phyloP scores from a whole-genome alignment of 2,329 filamentous ascomycete species.

The Sporothrix globosa region DNA sequence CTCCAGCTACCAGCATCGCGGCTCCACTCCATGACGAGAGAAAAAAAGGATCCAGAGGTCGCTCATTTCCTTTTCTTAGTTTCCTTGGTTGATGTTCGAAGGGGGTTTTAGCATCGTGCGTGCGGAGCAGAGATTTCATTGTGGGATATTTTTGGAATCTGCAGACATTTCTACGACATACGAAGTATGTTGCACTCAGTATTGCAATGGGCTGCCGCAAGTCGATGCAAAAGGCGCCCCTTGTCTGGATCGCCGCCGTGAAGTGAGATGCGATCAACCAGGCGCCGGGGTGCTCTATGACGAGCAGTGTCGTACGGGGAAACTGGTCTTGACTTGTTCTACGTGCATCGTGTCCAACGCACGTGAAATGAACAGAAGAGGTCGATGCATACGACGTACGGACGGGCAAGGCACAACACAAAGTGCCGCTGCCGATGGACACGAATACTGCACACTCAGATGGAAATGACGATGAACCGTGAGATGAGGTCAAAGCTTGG shows the following conservation, averaged over 20 bases:
- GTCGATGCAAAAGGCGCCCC: background rate
- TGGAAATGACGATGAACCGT: constrained; percentile 16
- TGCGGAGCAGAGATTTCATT: background rate
- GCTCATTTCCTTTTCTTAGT: constrained; percentile 22
- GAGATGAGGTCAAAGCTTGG: background rate
- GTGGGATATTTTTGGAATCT: background rate
- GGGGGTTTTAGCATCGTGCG: background rate
- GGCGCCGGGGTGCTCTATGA: background rate
- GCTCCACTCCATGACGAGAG: constrained; percentile 24
- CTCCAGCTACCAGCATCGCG: constrained; percentile 10
- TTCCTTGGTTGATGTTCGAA: background rate
- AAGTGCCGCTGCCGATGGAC: background rate
- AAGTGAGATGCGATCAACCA: constrained; percentile 2
- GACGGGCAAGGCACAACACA: background rate
- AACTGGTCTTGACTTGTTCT: background rate
- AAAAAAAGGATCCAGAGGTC: constrained; percentile 2
- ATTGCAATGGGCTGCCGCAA: too few species aligned
- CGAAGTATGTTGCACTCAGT: too few species aligned
- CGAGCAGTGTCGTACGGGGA: background rate
- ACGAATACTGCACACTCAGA: background rate
- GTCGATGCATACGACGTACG: background rate
- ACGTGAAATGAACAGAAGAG: constrained; percentile 25
- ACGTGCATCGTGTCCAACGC: constrained; percentile 17
- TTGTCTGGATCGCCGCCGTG: background rate
- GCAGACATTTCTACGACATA: background rate